These are phyloP conservation scores for Monsonia emarginata DNA, from an alignment of 441 rosid species.

Conservation along the genomic window DNA sequence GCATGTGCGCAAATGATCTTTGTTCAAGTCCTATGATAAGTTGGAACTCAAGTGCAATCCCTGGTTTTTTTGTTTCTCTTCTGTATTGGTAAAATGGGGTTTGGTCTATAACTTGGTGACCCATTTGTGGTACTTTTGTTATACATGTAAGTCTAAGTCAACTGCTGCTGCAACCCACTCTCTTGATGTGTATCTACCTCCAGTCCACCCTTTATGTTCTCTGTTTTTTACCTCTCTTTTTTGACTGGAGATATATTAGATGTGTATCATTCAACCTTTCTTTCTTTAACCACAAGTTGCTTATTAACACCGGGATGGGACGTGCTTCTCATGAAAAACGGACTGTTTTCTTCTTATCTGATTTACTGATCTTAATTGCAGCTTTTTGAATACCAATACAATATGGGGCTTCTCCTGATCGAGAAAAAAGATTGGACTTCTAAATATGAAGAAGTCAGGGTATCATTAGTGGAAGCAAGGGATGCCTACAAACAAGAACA, in stretches of 20 bases:
- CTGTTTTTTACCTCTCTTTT: too few relatives aligned
- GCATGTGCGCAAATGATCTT: background rate
- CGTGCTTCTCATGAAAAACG: background rate
- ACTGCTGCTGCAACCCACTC: background rate
- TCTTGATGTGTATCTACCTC: too few relatives aligned
- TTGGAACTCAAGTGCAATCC: background rate
- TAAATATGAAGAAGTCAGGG: slow-evolving; percentile 55
- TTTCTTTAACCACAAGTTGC: background rate
- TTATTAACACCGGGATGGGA: background rate
- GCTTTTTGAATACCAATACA: slow-evolving; percentile 89
- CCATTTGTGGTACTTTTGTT: too few relatives aligned
- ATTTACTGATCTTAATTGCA: slow-evolving; percentile 25
- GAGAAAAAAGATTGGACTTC: slow-evolving; percentile 83
- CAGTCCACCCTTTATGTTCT: too few relatives aligned
- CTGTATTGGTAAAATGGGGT: background rate
- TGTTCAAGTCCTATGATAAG: background rate
- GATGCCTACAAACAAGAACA: slow-evolving; percentile 63
- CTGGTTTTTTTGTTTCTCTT: background rate
- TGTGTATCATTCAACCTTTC: background rate
- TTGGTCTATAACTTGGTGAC: too few relatives aligned
- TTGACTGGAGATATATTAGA: background rate
- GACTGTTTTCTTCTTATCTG: background rate
- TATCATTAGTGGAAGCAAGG: slow-evolving; percentile 39
- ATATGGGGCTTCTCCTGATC: slow-evolving; percentile 82
- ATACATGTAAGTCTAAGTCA: background rate